Evolutionary conservation across 2,329 filamentous ascomycete genomes (phyloP), one percentile per base, ranked within the genome.

Genomic region (Aureobasidium sp.): DNA sequence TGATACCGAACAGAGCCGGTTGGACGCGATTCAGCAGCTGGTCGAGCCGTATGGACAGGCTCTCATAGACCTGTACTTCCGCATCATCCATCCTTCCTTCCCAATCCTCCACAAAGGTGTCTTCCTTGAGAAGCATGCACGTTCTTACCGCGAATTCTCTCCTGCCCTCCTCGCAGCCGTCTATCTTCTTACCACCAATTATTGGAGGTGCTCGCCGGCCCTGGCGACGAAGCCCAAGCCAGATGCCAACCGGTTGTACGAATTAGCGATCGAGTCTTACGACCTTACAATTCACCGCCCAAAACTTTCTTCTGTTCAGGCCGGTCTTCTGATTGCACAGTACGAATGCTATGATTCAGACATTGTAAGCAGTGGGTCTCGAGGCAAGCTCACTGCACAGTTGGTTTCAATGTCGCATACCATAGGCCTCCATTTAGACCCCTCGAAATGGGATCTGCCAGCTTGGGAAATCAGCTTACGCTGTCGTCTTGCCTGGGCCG

Each of bases 41-140:
- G 87, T 92, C 20, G 80, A 82, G 13, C 88, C 89, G 3, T 82
- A 91, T 71, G 89, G 89, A 15, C 83, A 83, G 46, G 82, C 82
- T 57, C 78, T 94, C 56, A 82, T 93, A 60, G 84, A 88, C 67
- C 77, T 92, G 12, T 93, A 90, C 76, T 93, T 92, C 66, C 77
- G 82, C 29, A 81, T 84, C 42, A 78, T 85, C 9, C 83, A 85
- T 66, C 83, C 83, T 0, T 79, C 77, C 62, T 84, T 82, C 66
- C 83, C 83, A 1, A 79, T 85, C 51, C 70, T 85, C 3, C 82
- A 86, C 67, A 86, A 86, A 68, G 80, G 79, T 36, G 82, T 85
- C 13, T 86, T 84, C 64, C 75, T 85, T 41, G 83, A 85, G 67
- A 86, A 86, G 68, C 85, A 86, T 66, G 76, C 77, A 32, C 75